Base-by-base conservation (phyloP, 345 rosid genomes). In the Hirschfeldia incana region DNA sequence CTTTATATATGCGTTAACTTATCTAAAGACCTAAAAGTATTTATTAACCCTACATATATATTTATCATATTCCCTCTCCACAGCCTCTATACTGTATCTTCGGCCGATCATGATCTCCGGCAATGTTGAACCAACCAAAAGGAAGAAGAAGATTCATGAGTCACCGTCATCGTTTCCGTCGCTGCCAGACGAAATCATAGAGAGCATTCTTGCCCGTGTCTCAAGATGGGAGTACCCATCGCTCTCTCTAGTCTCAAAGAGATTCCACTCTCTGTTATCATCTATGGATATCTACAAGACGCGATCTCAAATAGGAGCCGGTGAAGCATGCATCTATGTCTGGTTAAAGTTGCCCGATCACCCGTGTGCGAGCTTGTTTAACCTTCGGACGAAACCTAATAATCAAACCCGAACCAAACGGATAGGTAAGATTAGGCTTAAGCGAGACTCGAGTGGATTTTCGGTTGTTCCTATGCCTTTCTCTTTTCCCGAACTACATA, bases 221-320 rank as follows among this genome's bases (percentile, higher is more conserved):
- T 93, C 94, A 1, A 80, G 86, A 37, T 82, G 81, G 55, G 70
- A 81, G 53, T 85, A 85, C 79, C 93, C 93, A 13, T 51, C 33
- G 4, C 98, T 93, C 73, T 83, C 87, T 29, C 77, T 82, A 0
- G 92, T 93, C 83, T 91, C 93, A 28, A 89, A 81, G 51, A 53
- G 86, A 17, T 80, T 91, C 72, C 86, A 57, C 17, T 73, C 88
- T 17, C 72, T 86, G 69, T 49, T 91, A 71, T 84, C 86, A 7
- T 17, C 64, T 4, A 10, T 2, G 7, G 64, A 60, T 0, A 29
- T 60, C 33, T 60, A 51, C 15, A 27, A 4, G 34, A 27, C 33
- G 64, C 64, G 64, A 60, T 60, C 64, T 60, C 64, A 27, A 10
- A 10, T 11, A 5, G 64, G 64, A 60, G 3, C 64, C 15, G 2